Evolutionary conservation across 257 asterid genomes (phyloP).

Genomic region (Ocimum tenuiflorum): DNA sequence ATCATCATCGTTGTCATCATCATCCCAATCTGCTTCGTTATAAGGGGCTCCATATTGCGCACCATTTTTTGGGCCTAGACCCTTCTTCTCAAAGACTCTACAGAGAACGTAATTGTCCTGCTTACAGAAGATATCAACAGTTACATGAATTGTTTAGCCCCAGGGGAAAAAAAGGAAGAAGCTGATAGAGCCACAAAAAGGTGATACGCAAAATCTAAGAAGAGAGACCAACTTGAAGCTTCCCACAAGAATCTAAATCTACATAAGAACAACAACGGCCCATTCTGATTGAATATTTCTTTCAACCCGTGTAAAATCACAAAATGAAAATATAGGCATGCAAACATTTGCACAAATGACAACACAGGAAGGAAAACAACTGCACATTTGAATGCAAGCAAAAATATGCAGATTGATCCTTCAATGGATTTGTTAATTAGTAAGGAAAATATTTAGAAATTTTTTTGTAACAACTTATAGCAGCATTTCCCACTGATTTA

Average conservation of each 20-base stretch:
- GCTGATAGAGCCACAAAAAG: background rate
- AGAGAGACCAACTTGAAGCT: background rate
- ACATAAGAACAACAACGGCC: background rate
- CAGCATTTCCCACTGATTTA: no score
- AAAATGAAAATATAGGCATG: background rate
- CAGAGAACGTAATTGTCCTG: constrained; percentile 74
- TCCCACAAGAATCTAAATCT: background rate
- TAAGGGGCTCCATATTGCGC: constrained; percentile 95
- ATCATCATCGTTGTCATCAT: constrained; percentile 25
- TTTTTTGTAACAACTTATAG: background rate
- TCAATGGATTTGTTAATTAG: background rate
- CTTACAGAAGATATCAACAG: constrained; percentile 9
- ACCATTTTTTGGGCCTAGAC: constrained; percentile 78
- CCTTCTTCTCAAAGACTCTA: constrained; percentile 71
- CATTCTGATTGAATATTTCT: background rate
- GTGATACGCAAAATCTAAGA: background rate
- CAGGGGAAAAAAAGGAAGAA: no score
- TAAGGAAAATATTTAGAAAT: background rate
- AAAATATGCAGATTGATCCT: background rate
- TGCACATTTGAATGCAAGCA: background rate
- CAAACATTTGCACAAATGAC: background rate
- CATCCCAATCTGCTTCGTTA: constrained; percentile 75
- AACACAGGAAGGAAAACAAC: background rate
- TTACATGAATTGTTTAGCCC: background rate
- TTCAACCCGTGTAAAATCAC: background rate